Conservation (phyloP, 768 basidiomycete genomes). For the Trametopsis cervina region DNA sequence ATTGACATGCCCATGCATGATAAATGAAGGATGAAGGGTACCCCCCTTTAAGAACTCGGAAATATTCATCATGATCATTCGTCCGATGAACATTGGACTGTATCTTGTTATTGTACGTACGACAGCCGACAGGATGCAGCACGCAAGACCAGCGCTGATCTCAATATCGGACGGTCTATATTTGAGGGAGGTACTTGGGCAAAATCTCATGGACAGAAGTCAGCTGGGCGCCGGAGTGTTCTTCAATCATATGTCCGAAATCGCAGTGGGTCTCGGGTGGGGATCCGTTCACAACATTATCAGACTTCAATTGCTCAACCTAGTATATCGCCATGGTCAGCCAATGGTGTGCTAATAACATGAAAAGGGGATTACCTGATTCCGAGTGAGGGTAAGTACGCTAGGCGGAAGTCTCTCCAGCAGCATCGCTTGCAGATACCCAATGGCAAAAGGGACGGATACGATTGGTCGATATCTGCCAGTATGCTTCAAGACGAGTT, state of each 20-base stretch:
- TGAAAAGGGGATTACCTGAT: conserved; percentile 41
- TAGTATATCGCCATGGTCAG: conserved; percentile 19
- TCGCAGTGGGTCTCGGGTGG: conserved; percentile 19
- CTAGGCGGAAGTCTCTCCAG: conserved; percentile 58
- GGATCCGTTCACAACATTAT: conserved; percentile 44
- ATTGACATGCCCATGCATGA: too few relatives aligned
- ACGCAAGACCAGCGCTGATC: too few relatives aligned
- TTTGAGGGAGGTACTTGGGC: conserved; percentile 38
- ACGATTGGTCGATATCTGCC: conserved; percentile 49
- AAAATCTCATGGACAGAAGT: conserved; percentile 46
- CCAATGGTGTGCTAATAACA: not conserved
- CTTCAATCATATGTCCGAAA: conserved; percentile 33
- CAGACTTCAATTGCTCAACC: conserved; percentile 55
- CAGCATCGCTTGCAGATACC: conserved; percentile 56
- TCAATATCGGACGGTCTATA: too few relatives aligned
- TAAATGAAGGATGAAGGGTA: too few relatives aligned
- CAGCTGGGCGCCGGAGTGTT: conserved; percentile 29
- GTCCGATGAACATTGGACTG: too few relatives aligned
- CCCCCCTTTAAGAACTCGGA: too few relatives aligned
- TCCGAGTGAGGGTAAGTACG: conserved; percentile 61
- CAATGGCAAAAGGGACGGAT: conserved; percentile 56
- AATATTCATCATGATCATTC: too few relatives aligned
- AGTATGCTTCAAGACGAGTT: conserved; percentile 50
- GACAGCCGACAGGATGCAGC: too few relatives aligned
- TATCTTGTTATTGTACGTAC: too few relatives aligned